These are phyloP conservation scores for Tricholoma sp. DNA, from an alignment of 768 basidiomycete genomes.

Conservation along the genomic window DNA sequence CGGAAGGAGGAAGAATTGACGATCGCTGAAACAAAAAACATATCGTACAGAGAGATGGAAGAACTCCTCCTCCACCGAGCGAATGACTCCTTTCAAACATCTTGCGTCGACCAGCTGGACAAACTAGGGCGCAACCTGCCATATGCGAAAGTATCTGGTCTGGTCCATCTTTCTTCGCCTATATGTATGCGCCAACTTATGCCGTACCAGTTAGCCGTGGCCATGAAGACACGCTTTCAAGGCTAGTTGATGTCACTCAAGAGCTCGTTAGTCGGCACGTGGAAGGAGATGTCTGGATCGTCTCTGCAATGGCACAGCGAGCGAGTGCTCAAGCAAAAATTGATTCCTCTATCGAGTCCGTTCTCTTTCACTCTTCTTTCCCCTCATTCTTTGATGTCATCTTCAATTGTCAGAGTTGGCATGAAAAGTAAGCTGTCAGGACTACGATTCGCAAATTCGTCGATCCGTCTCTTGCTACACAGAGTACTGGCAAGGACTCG, in stretches of 20 bases:
- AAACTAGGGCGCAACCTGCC: not conserved
- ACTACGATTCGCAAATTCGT: not conserved
- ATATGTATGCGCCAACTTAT: too few species aligned
- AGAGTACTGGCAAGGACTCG: conserved; percentile 9
- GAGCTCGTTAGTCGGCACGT: not conserved
- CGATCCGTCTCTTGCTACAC: not conserved
- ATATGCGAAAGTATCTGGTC: not conserved
- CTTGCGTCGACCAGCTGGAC: not conserved
- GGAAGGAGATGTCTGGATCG: not conserved
- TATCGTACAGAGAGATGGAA: not conserved
- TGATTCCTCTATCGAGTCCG: not conserved
- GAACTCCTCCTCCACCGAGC: not conserved
- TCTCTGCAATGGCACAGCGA: not conserved
- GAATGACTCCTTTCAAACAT: not conserved
- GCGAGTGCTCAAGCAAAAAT: not conserved
- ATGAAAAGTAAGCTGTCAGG: conserved; percentile 10
- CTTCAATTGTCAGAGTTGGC: too few species aligned
- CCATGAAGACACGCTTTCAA: not conserved
- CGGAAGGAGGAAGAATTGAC: not conserved
- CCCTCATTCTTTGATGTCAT: too few species aligned
- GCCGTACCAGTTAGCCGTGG: not conserved
- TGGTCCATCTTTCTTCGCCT: too few species aligned
- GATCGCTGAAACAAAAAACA: not conserved
- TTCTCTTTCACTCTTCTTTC: too few species aligned
- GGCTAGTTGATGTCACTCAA: not conserved